Evolutionary conservation across 192 early-diverging fungal genomes (phyloP).

Genomic region (Coemansia erecta): DNA sequence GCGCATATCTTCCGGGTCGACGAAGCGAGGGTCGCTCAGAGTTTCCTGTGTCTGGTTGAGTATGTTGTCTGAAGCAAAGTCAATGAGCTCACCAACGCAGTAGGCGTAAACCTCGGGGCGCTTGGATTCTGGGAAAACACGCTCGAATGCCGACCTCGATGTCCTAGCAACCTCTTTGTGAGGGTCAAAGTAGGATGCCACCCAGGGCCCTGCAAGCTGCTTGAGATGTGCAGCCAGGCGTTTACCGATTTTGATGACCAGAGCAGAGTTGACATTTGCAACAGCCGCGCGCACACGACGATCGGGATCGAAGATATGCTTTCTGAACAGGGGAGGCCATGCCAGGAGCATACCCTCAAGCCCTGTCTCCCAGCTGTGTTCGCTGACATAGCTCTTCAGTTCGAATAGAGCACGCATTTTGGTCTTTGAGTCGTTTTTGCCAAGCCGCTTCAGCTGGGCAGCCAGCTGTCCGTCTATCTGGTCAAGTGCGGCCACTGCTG

Average conservation of each 20-base stretch:
- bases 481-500: constrained; percentile 31
- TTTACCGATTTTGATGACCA: constrained; percentile 69
- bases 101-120: constrained; percentile 71
- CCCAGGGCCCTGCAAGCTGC: constrained; percentile 80
- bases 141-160: constrained; percentile 57
- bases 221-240: constrained; percentile 79
- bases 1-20: constrained; percentile 35
- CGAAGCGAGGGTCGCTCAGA: constrained; percentile 60
- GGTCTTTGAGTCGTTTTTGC: constrained; percentile 86
- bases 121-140: constrained; percentile 80
- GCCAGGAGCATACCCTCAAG: constrained; percentile 43
- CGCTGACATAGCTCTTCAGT: constrained; percentile 58
- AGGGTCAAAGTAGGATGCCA: constrained; percentile 78
- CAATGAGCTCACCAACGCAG: constrained; percentile 72
- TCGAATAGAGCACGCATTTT: constrained; percentile 86
- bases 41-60: constrained; percentile 78
- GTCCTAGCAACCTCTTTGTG: constrained; percentile 70
- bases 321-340: constrained; percentile 35
- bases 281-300: constrained; percentile 75
- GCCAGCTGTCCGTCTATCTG: constrained; percentile 61
- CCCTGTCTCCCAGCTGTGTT: constrained; percentile 54
- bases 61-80: constrained; percentile 66
- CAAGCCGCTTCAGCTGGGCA: constrained; percentile 79
- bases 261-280: constrained; percentile 61
- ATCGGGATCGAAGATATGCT: constrained; percentile 70